Evolutionary conservation across 2,329 filamentous ascomycete genomes (phyloP), one percentile per base, ranked within the genome.

Genomic region (Arthroderma uncinatum): DNA sequence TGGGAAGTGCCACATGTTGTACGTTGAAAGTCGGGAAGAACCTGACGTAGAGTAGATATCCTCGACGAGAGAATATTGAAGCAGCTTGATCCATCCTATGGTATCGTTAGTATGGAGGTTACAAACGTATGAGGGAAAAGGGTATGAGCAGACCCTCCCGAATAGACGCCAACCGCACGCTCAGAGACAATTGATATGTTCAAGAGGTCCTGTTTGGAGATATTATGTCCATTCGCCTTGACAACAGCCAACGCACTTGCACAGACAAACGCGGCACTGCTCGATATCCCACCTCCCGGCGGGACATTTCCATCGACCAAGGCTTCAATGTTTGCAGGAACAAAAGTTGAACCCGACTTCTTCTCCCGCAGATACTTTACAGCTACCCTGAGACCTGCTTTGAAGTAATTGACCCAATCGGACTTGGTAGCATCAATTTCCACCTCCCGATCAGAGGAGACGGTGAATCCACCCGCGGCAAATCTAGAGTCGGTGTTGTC

Each of bases 401-500:
- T 94, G 82, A 98, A 97, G 78, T 98, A 98, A 71, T 97, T 98
- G 58, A 89, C 87, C 93, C 93, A 98, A 74, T 96, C 90, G 63
- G 94, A 87, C 64, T 86, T 81, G 16, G 83, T 84, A 6, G 89
- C 81, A 71, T 97, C 90, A 65, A 98, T 95, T 21, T 86, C 81
- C n/a, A 92, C 79, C 9, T 80, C 74, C 42, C 78, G 76, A 61
- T 79, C 76, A 52, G 68, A 65, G 3, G 86, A 81, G 7, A 96
- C 79, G 48, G 83, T 79, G 68, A 96, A 94, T 64, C 87, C 82
- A 62, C 82, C 82, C 1, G 83, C 73, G 1, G 87, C 80, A 69
- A 95, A 98, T 70, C 86, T 91, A 55, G 82, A 75, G 14, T 80
- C 77, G 61, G 88, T 81, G 70, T 97, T 97, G 57, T 86, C 82